Evolutionary conservation across 805 yeast genomes (phyloP), one percentile per base, ranked within the genome.

Genomic region (Kluyveromyces aestuarii): DNA sequence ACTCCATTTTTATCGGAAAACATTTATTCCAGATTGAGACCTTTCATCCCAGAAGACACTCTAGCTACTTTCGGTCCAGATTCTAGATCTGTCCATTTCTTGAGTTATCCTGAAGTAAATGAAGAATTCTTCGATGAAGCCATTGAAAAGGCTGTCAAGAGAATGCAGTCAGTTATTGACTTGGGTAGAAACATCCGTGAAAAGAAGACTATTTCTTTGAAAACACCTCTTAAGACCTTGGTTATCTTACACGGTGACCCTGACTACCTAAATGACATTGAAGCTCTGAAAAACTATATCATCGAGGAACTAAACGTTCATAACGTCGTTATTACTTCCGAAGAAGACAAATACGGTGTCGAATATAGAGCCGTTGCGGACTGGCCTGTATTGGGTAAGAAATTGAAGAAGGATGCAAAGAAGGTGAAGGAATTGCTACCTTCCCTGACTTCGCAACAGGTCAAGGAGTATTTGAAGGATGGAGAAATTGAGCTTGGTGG

Each of bases 331-430:
- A 83, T 93, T 60, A 89, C 97, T 18, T 76, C 86, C 21, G 96
- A 93, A 64, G 99, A 93, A 73, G 82, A 76, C 58, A 82, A 84
- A 63, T 91, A 90, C 65, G 93, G 90, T 60, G 98, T 93, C 52
- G 86, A 84, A 66, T 91, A 90, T 75, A 80, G 78, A 55, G 97
- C 91, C 40, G 95, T 87, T 68, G 99, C 99, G 44, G 99, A 93
- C 73, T 93, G 99, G 99, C 96, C 98, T 50, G 87, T 89, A 18
- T 77, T 93, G 58, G 99, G 99, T 72, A 93, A 91, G 77, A 93
- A 93, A 72, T 79, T 93, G 70, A 91, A 89, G 81, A 82, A 83
- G 66, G 98, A 90, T 60, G 95, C 87, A 52, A 88, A 86, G 72
- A 83, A 80, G 68, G 99, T 93, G 52, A 95, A 91, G 77, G 95